Evolutionary conservation across 441 rosid genomes (phyloP).

Genomic region (Macaranga tanarius): DNA sequence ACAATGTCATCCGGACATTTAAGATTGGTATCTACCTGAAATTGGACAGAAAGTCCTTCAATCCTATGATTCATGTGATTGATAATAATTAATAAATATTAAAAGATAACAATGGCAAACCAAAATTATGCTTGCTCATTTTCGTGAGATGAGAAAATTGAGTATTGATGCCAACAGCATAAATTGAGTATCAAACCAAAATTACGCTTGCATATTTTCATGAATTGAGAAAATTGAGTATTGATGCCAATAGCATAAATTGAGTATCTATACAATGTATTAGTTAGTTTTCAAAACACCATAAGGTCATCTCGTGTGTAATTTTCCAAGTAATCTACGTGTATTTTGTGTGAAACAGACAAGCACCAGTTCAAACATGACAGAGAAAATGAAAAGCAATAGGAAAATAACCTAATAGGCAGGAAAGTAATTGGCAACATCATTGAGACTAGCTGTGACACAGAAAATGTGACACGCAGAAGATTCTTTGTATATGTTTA

Average conservation of each 20-base stretch:
- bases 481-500: background rate
- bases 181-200: background rate
- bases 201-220: too few species aligned
- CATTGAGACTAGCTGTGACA: background rate
- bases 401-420: background rate
- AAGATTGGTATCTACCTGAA: conserved; percentile 84
- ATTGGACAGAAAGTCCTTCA: background rate
- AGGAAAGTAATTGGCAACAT: background rate
- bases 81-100: background rate
- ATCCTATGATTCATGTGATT: background rate
- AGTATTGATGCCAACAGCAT: background rate
- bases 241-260: background rate
- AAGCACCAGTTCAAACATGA: background rate
- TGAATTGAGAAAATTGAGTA: background rate
- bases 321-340: background rate
- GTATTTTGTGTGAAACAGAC: background rate
- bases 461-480: too few species aligned
- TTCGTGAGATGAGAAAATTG: background rate
- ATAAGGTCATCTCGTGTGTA: background rate
- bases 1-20: conserved; percentile 65
- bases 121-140: background rate
- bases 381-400: background rate
- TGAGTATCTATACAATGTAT: background rate
- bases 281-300: background rate
- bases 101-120: background rate